Base-by-base conservation (phyloP, 331 rosid genomes). In the Malus hybrid region DNA sequence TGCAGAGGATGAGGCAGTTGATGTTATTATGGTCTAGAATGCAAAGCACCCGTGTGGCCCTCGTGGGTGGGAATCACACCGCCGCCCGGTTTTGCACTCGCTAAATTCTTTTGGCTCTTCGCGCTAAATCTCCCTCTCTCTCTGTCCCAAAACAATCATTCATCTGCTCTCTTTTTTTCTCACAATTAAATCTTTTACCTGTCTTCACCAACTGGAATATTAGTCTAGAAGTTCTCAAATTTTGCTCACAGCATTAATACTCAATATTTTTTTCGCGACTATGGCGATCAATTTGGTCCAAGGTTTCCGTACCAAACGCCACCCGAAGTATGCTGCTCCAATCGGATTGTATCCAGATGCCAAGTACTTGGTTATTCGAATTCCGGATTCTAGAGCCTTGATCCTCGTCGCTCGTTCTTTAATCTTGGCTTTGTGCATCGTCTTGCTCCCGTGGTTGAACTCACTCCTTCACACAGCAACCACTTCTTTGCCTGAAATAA, bases 31-130 rank as follows among this genome's bases (percentile, higher is more conserved):
- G 88, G 86, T 89, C 87, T 2, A 73, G 76, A 7, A 62, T 80
- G 57, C 90, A 82, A 83, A 74, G 56, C 60, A 80, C 70, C 2
- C 84, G 86, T 6, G 82, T 87, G 2, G 84, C 88, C 67, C 92
- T 93, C 65, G 97, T 90, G 88, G 98, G 96, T 84, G 98, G 96
- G 73, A 93, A 93, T 65, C 98, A 93, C 82, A 93, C 97, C 32
- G 89, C 92, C 10, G 85, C 97, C 8, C 82, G 98, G 75, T 93
- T 93, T 63, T 90, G 98, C 84, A 87, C 88, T 81, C 97, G 98
- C 90, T 93, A 93, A 61, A 27, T 19, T 48, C 27, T 57, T 59
- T 24, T 31, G 18, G 32, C 50, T 36, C 44, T 61, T 61, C 27
- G 28, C n/a, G n/a, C 24, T 24, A 24, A 24, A 24, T 55, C 28